Evolutionary conservation across 2,329 filamentous ascomycete species (phyloP).

Genomic region (Nigrospora osmanthi): DNA sequence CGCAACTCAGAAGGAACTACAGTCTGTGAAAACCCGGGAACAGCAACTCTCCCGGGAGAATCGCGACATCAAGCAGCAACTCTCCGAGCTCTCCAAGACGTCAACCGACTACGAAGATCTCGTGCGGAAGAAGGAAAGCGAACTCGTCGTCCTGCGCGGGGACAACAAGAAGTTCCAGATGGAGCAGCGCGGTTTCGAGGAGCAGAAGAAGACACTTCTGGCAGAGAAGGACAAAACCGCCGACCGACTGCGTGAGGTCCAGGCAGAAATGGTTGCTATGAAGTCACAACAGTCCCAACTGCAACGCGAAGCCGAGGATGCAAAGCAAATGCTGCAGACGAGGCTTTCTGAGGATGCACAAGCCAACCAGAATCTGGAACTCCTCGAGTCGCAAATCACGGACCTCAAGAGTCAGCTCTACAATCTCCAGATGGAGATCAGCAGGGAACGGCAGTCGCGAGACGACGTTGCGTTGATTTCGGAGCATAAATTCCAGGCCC

Average conservation of each 20-base stretch:
- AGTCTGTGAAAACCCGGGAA: conserved; percentile 64
- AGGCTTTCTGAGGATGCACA: conserved; percentile 86
- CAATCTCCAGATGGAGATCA: conserved; percentile 79
- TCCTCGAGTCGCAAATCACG: conserved; percentile 80
- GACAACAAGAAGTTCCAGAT: conserved; percentile 79
- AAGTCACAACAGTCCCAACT: conserved; percentile 77
- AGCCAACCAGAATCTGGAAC: conserved; percentile 69
- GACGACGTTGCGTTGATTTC: conserved; percentile 88
- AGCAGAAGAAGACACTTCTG: conserved; percentile 64
- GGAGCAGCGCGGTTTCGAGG: conserved; percentile 70
- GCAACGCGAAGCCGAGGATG: conserved; percentile 81
- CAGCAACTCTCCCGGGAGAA: conserved; percentile 75
- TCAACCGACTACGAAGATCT: conserved; percentile 94
- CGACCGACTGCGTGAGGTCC: conserved; percentile 69
- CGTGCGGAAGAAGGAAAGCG: conserved; percentile 88
- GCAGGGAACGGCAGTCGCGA: conserved; percentile 83
- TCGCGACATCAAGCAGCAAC: conserved; percentile 71
- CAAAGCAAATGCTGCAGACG: conserved; percentile 77
- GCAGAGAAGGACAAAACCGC: conserved; percentile 75
- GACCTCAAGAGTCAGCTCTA: conserved; percentile 82
- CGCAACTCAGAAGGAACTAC: conserved; percentile 70
- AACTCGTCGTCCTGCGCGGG: conserved; percentile 73
- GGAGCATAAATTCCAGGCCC: conserved; percentile 75
- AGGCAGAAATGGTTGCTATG: conserved; percentile 82
- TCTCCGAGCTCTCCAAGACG: conserved; percentile 79